Base-by-base conservation (phyloP, 768 basidiomycete species). In the Amyloporia xantha region DNA sequence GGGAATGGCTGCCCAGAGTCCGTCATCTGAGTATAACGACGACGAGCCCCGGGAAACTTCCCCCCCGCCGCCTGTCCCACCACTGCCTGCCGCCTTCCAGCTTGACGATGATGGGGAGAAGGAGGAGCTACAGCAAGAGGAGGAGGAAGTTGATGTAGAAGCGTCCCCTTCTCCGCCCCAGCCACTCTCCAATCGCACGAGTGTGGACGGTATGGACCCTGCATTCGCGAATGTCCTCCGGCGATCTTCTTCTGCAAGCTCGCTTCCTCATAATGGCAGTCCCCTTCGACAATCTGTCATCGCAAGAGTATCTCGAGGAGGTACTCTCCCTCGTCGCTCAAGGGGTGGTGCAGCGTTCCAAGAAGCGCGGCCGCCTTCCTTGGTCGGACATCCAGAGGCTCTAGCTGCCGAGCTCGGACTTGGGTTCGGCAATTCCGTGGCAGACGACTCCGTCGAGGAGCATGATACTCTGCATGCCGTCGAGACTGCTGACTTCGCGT, bases 181-280 rank as follows among this genome's bases (percentile, higher is more conserved):
- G 33, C 58, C 65, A 11, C 65, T 61, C 7, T 83, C 82, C 3
- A 85, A 86, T 57, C 73, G 82, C 28, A 78, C 78, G 5, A 87
- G 83, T 57, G 76, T 89, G 3, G 88, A 91, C 48, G 89, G 88
- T 38, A 88, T 93, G 85, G 91, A 92, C 53, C 91, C 91, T 9
- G 75, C 69, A 1, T 93, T 89, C 59, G 88, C 89, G 46, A 87
- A 86, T 51, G 74, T 90, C 12, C 78, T 91, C 39, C 78, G 78
- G 48, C 81, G 82, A 35, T 66, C 75, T 4, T 64, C 68, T 0
- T 73, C 69, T 17, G 63, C 67, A 41, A 69, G 66, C 35, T 69
- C 73, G 2, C 41, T 74, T n/a, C 65, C 62, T 2, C 74, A 75
- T 27, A 62, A 70, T 48, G 68, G 71, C 15, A 84, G 82, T 57